These are phyloP conservation scores for Arthrinium puccinioides DNA, from an alignment of 2,329 filamentous ascomycete species.

Conservation along the genomic window DNA sequence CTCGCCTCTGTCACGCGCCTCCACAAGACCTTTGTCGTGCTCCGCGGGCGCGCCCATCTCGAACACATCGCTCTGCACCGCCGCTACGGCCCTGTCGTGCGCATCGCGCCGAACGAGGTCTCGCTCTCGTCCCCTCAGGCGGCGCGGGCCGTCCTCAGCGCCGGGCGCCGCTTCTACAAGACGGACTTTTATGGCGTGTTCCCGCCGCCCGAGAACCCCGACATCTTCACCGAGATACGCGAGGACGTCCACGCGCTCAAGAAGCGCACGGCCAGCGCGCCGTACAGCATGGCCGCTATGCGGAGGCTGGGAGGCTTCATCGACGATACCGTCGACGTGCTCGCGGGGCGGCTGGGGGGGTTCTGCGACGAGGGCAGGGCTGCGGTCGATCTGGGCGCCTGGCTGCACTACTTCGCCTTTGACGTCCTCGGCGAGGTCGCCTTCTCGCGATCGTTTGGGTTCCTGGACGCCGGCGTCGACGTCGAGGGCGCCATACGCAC, in stretches of 20 bases:
- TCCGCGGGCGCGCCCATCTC: conserved; percentile 30
- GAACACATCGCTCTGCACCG: conserved; percentile 36
- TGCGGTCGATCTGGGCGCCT: conserved; percentile 37
- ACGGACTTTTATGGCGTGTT: conserved; percentile 47
- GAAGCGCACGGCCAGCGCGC: conserved; percentile 44
- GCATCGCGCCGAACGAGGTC: conserved; percentile 41
- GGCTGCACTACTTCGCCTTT: conserved; percentile 36
- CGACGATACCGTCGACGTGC: conserved; percentile 40
- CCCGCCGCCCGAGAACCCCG: conserved; percentile 47
- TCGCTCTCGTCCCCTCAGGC: conserved; percentile 38
- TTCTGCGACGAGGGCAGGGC: conserved; percentile 21
- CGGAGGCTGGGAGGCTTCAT: conserved; percentile 43
- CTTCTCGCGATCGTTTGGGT: conserved; percentile 45
- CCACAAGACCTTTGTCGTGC: conserved; percentile 33
- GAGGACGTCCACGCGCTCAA: conserved; percentile 48
- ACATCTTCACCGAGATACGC: conserved; percentile 49
- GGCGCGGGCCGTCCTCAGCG: conserved; percentile 35
- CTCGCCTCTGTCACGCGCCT: conserved; percentile 25
- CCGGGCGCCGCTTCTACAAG: conserved; percentile 46
- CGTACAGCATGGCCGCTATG: conserved; percentile 47
- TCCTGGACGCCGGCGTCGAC: conserved; percentile 40
- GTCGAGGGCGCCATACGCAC: conserved; percentile 43
- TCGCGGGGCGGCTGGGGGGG: conserved; percentile 33
- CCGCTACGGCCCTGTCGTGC: conserved; percentile 39
- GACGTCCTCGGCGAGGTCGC: conserved; percentile 45